Evolutionary conservation across 805 yeast species (phyloP).

Genomic region (Candida vartiovaarae): DNA sequence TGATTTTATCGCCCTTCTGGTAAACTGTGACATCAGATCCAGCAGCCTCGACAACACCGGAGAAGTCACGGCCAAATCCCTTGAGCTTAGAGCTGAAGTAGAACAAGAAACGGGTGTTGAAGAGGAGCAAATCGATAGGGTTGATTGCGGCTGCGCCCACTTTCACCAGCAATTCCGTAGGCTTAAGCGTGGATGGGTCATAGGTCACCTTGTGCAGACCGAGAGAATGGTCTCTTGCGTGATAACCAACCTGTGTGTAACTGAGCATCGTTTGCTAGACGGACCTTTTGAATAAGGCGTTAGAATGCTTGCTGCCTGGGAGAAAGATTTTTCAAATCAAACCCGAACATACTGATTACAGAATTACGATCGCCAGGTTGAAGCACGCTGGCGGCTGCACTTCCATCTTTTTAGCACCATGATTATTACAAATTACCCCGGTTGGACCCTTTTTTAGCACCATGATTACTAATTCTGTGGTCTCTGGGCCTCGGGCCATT

Average conservation of each 20-base stretch:
- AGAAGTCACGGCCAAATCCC: slow-evolving; percentile 44
- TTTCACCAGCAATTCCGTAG: slow-evolving; percentile 38
- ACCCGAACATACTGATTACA: no score
- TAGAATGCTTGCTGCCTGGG: no score
- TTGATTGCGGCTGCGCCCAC: slow-evolving; percentile 45
- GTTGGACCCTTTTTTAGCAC: no score
- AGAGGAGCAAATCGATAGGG: slow-evolving; percentile 51
- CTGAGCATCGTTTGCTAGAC: neutral
- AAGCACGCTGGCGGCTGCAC: no score
- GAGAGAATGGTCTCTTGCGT: slow-evolving; percentile 7
- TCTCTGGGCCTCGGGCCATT: no score
- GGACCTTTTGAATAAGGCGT: no score
- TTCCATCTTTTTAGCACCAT: no score
- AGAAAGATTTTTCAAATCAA: no score
- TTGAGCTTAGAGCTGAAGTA: slow-evolving; percentile 18
- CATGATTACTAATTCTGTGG: no score
- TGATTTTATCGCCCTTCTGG: slow-evolving; percentile 49
- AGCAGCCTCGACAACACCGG: slow-evolving; percentile 47
- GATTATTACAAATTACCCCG: no score
- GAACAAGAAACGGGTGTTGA: slow-evolving; percentile 23
- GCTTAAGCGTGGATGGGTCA: slow-evolving; percentile 19
- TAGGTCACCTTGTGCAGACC: slow-evolving; percentile 1
- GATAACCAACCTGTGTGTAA: slow-evolving; percentile 13
- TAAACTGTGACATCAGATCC: slow-evolving; percentile 34
- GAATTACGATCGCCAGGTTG: no score